These are phyloP conservation scores for Penicillium odoratum DNA, from an alignment of 495 filamentous ascomycete genomes.

Conservation along the genomic window DNA sequence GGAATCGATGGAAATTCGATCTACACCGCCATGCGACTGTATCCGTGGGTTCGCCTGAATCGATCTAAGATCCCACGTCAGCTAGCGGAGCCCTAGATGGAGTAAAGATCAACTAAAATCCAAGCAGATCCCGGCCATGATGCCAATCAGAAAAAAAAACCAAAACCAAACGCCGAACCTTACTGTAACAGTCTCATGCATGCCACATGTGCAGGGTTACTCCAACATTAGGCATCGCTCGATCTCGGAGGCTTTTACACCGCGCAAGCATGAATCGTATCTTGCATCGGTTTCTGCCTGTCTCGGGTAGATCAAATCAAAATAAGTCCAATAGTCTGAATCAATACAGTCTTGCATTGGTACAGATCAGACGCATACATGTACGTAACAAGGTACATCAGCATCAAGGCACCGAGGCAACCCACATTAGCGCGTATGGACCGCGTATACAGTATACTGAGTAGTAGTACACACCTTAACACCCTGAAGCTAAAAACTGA, in stretches of 20 bases:
- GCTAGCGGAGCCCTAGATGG: conserved; percentile 5
- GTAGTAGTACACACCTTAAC: too few relatives aligned
- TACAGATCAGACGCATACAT: neutral
- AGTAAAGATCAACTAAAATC: conserved; percentile 13
- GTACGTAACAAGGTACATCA: neutral
- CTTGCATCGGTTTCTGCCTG: neutral
- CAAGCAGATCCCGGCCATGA: conserved; percentile 13
- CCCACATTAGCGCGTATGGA: too few relatives aligned
- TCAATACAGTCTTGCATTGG: neutral
- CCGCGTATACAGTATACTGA: too few relatives aligned
- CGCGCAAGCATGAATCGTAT: neutral
- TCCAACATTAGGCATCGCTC: neutral
- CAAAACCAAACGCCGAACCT: neutral
- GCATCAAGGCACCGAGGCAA: too few relatives aligned
- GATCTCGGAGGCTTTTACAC: neutral
- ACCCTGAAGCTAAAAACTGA: too few relatives aligned
- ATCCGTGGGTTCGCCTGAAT: neutral
- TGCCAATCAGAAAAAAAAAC: conserved; percentile 4
- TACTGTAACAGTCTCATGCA: conserved; percentile 2
- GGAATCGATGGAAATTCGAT: neutral
- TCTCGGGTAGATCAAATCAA: too few relatives aligned
- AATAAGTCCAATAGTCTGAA: too few relatives aligned
- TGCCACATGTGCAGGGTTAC: conserved; percentile 10
- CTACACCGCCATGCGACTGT: conserved; percentile 20
- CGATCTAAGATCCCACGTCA: conserved; percentile 22